A percentile compares a stretch with the other conserved stretches of the same genome.
These are phyloP conservation scores for Hordeum vulgare DNA, from an alignment of 176 grass and related monocot species.

Conservation along the genomic window DNA sequence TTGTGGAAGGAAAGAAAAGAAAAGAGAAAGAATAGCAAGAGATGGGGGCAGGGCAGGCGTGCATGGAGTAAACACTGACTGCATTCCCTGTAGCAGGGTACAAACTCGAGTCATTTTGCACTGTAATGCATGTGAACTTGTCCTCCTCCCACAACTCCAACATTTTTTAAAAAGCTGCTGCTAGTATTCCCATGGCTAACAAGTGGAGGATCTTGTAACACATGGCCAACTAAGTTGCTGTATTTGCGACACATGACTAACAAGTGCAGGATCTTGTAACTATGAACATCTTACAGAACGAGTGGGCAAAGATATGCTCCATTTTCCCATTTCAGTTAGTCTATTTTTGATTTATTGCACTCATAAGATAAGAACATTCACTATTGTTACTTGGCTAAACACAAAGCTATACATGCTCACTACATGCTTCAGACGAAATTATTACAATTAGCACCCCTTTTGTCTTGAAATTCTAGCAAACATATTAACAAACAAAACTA, in stretches of 20 bases:
- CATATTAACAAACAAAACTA: not conserved
- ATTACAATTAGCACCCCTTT: not conserved
- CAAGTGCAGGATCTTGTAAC: not conserved
- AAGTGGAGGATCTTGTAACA: too few species aligned
- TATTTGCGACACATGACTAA: not conserved
- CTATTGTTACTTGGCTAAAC: not conserved
- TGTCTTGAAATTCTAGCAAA: not conserved
- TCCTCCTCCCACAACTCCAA: not conserved
- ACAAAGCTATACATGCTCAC: not conserved
- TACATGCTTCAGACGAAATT: not conserved
- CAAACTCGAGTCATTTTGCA: constrained; percentile 31
- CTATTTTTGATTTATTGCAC: not conserved
- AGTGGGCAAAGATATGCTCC: not conserved
- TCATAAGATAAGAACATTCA: not conserved
- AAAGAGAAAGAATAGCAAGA: not conserved
- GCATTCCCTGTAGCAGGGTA: constrained; percentile 1
- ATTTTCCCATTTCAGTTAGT: not conserved
- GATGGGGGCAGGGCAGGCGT: not conserved
- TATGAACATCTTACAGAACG: not conserved
- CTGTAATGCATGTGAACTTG: constrained; percentile 45
- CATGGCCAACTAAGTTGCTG: too few species aligned
- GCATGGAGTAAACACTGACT: not conserved
- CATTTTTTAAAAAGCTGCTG: not conserved
- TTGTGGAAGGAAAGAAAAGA: not conserved
- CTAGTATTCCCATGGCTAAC: constrained; percentile 32